Conservation (phyloP, 495 filamentous ascomycete species). For the Xanthoparmelia taractica region DNA sequence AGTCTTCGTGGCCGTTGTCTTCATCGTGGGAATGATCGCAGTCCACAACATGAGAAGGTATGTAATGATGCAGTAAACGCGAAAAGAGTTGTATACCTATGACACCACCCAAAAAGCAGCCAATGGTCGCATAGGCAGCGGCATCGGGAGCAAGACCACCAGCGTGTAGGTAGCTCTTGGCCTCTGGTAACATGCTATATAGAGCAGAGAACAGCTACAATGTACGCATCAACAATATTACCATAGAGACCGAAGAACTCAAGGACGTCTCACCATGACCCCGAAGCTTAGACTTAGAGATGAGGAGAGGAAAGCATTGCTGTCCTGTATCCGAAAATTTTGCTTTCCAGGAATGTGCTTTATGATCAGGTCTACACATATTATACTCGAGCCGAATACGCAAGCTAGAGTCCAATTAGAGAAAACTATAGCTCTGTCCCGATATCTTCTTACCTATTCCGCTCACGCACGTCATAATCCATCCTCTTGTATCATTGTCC, state of each 20-base stretch:
- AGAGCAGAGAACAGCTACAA: conserved; percentile 81
- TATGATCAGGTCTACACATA: conserved; percentile 75
- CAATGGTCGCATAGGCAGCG: conserved; percentile 67
- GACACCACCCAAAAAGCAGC: conserved; percentile 72
- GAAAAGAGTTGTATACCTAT: conserved; percentile 77
- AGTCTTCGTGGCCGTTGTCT: conserved; percentile 32
- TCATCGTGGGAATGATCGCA: conserved; percentile 77
- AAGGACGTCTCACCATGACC: conserved; percentile 67
- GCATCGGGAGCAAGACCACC: conserved; percentile 55
- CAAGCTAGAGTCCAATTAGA: conserved; percentile 50
- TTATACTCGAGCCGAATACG: conserved; percentile 70
- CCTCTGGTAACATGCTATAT: conserved; percentile 87
- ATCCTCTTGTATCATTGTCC: conserved; percentile 82
- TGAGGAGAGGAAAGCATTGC: conserved; percentile 75
- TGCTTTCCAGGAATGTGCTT: conserved; percentile 61
- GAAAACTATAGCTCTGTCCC: not conserved
- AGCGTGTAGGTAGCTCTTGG: conserved; percentile 63
- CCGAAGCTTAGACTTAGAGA: conserved; percentile 91
- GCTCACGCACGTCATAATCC: conserved; percentile 83
- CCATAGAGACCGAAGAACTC: not conserved
- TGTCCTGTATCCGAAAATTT: conserved; percentile 81
- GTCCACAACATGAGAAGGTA: conserved; percentile 90
- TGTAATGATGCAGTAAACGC: conserved; percentile 66
- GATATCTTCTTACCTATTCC: conserved; percentile 57
- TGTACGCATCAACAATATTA: conserved; percentile 12